Base-by-base conservation (phyloP, 441 rosid species). In the Heliophila coronopifolia region DNA sequence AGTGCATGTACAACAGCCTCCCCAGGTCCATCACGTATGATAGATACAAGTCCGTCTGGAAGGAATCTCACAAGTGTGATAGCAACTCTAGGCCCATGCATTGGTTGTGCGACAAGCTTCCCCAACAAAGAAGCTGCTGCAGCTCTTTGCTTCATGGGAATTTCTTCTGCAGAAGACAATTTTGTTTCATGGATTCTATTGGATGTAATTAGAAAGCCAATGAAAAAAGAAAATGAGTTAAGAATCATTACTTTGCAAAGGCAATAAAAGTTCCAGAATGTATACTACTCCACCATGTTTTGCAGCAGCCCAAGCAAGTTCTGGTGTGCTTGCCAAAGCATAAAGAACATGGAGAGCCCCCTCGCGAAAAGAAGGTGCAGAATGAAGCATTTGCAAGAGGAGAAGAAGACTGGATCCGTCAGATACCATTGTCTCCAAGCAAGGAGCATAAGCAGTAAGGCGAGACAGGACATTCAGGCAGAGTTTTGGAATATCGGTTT, bases 11-110 rank as follows among this genome's bases (percentile, higher is more conserved):
- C 91, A 59, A 86, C 97, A 67, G 97, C 85, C 75, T 93, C 99
- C 30, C 99, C 99, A 38, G 99, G 99, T 23, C 99, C 97, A 74
- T 93, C 99, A 74, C 94, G 83, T 44, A 93, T 83, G 50, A 84
- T 72, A 20, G 97, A 86, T 68, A 89, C 87, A 60, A 93, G 75
- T 58, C 99, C 99, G 61, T 93, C 97, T 0, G 99, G 99, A 62
- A 93, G 82, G 74, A 93, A 93, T 74, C 97, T 82, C 48, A 90
- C 97, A 34, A 93, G 75, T 40, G 99, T 84, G 65, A 89, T 93
- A 49, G 91, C 86, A 65, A 93, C 99, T 72, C 99, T 91, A 66
- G 99, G 99, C 50, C 99, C 99, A 71, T 93, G 99, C 99, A 93
- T 88, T 38, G 99, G 95, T 72, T 93, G 99, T 23, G 80, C 95